These are phyloP conservation scores for Fusarium palustre DNA, from an alignment of 2,329 filamentous ascomycete species.

Conservation along the genomic window DNA sequence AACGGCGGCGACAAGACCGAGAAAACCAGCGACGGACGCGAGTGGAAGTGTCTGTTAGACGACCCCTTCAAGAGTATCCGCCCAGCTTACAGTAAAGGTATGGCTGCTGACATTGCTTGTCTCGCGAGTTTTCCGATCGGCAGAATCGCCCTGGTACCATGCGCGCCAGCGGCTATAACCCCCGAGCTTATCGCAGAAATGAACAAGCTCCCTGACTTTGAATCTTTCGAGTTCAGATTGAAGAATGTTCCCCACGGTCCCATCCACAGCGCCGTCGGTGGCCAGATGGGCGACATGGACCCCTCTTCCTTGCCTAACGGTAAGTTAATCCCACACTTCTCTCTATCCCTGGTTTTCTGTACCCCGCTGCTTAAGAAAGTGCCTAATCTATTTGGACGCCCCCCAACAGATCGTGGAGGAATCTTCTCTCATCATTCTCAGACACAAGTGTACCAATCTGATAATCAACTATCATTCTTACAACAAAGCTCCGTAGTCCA, in stretches of 20 bases:
- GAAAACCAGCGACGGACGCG: background rate
- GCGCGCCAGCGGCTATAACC: background rate
- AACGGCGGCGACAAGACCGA: background rate
- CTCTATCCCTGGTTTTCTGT: accelerated
- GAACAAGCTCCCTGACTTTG: background rate
- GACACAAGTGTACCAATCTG: too few relatives aligned
- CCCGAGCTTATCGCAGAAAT: background rate
- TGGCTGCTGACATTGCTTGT: background rate
- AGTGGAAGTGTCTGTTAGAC: background rate
- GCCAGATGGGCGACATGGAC: background rate
- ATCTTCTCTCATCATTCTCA: too few relatives aligned
- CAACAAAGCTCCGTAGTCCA: too few relatives aligned
- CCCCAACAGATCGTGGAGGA: too few relatives aligned
- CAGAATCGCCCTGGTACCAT: background rate
- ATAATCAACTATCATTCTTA: too few relatives aligned
- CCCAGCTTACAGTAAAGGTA: background rate
- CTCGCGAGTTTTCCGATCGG: background rate
- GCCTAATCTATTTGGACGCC: too few relatives aligned
- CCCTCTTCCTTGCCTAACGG: background rate
- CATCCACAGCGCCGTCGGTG: background rate
- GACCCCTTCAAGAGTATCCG: background rate
- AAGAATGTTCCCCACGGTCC: background rate
- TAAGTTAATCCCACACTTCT: background rate
- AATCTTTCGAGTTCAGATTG: background rate
- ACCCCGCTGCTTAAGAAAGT: background rate